Evolutionary conservation across 176 grass and related monocot species (phyloP).

Genomic region (Zoysia pacifica): DNA sequence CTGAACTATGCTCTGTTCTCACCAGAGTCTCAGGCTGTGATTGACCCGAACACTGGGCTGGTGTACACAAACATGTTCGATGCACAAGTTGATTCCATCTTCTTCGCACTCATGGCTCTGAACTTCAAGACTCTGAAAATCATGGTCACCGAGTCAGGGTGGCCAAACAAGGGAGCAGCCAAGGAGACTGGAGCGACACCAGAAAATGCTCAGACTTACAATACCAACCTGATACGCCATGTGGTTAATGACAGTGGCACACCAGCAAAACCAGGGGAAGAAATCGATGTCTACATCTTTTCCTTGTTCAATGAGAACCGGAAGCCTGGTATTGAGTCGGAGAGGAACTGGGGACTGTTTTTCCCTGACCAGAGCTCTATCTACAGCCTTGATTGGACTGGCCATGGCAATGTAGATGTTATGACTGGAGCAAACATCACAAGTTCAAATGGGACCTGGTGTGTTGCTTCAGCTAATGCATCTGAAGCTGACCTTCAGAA

Average conservation of each 20-base stretch:
- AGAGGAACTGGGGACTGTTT: conserved; percentile 96
- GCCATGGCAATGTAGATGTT: conserved; percentile 84
- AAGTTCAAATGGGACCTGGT: conserved; percentile 81
- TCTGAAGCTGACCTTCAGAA: conserved; percentile 74
- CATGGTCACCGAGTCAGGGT: conserved; percentile 89
- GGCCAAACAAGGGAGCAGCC: conserved; percentile 80
- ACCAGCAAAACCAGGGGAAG: conserved; percentile 77
- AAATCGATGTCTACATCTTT: conserved; percentile 92
- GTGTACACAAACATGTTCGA: conserved; percentile 98
- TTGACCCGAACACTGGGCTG: conserved; percentile 87
- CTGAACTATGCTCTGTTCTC: conserved; percentile 82
- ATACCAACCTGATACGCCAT: conserved; percentile 84
- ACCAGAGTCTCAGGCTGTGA: conserved; percentile 56
- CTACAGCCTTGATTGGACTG: conserved; percentile 93
- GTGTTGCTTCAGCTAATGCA: conserved; percentile 83
- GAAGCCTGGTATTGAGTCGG: conserved; percentile 85
- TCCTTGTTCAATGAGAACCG: conserved; percentile 98
- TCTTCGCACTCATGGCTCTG: conserved; percentile 83
- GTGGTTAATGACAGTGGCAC: conserved; percentile 90
- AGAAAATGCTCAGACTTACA: conserved; percentile 92
- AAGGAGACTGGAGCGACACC: conserved; percentile 80
- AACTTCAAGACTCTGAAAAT: conserved; percentile 93
- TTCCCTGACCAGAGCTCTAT: conserved; percentile 82
- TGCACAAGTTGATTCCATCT: conserved; percentile 87
- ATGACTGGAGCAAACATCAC: conserved; percentile 84